Evolutionary conservation across 1,284 basidiomycete species (phyloP).

Genomic region (Hypsizygus ulmarius): DNA sequence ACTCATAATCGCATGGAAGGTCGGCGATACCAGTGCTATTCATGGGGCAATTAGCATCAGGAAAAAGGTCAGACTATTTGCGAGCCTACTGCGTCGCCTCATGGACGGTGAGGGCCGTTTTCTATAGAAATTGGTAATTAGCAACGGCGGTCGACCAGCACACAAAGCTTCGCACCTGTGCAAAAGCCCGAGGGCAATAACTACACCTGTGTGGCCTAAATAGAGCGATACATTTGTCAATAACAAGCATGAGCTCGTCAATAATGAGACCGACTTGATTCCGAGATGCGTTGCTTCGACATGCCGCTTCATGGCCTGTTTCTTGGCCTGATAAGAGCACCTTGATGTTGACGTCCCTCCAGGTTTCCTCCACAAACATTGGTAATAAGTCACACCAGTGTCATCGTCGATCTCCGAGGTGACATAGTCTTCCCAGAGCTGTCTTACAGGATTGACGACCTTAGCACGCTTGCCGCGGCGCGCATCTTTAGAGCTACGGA

Average conservation of each 20-base stretch:
- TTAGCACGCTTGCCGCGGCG: background rate
- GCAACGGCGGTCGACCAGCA: too few relatives aligned
- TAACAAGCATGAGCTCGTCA: background rate
- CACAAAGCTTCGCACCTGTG: conserved; percentile 14
- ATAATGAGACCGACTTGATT: conserved; percentile 13
- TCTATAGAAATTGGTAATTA: conserved; percentile 9
- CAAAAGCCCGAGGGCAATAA: conserved; percentile 18
- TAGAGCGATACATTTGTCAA: background rate
- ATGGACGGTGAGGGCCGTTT: conserved; percentile 23
- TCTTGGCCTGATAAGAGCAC: conserved; percentile 18
- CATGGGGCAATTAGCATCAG: background rate
- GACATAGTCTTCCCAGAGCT: conserved; percentile 7
- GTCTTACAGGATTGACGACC: background rate
- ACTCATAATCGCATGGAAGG: conserved; percentile 27
- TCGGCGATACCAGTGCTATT: conserved; percentile 20
- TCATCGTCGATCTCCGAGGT: background rate
- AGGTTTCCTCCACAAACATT: background rate
- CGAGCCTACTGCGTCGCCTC: conserved; percentile 20
- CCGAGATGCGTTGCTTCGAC: conserved; percentile 21
- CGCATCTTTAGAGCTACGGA: background rate
- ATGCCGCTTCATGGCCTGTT: conserved; percentile 23
- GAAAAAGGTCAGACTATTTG: background rate
- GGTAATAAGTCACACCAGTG: background rate
- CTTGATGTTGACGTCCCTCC: too few relatives aligned
- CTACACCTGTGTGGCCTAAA: conserved; percentile 18